These are phyloP conservation scores for Entophlyctis luteolus DNA, from an alignment of 192 early-diverging fungal species.

Conservation along the genomic window DNA sequence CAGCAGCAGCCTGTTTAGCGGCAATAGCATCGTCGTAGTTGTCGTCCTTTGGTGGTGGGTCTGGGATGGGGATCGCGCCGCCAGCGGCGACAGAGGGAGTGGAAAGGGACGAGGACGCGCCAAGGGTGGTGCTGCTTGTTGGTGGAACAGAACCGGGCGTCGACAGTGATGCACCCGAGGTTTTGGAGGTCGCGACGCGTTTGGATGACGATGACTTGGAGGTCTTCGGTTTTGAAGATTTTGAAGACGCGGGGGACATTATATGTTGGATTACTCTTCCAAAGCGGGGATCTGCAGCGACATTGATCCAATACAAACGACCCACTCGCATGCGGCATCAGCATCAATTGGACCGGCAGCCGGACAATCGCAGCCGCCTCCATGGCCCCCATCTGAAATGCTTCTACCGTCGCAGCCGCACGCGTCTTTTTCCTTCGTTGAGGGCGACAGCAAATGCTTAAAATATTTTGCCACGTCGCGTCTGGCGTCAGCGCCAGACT, in stretches of 20 bases:
- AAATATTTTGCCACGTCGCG: conserved; percentile 4
- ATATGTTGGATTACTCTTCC: not conserved
- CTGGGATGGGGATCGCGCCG: conserved; percentile 14
- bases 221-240: not conserved
- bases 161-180: too few relatives aligned
- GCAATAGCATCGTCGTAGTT: conserved; percentile 13
- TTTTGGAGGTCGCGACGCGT: too few relatives aligned
- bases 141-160: too few relatives aligned
- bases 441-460: not conserved
- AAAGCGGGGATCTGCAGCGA: not conserved
- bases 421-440: not conserved
- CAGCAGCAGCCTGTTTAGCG: not conserved
- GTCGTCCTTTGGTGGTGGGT: conserved; percentile 16
- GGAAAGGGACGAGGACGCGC: not conserved
- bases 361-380: not conserved
- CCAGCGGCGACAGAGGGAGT: not conserved
- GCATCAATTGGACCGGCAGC: not conserved
- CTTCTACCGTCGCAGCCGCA: not conserved
- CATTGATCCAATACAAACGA: conserved; percentile 19
- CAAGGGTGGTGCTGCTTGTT: not conserved
- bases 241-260: not conserved
- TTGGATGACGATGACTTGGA: not conserved
- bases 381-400: not conserved
- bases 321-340: not conserved
- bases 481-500: not conserved